Evolutionary conservation across 805 yeast species (phyloP).

Genomic region (Candida anglica): DNA sequence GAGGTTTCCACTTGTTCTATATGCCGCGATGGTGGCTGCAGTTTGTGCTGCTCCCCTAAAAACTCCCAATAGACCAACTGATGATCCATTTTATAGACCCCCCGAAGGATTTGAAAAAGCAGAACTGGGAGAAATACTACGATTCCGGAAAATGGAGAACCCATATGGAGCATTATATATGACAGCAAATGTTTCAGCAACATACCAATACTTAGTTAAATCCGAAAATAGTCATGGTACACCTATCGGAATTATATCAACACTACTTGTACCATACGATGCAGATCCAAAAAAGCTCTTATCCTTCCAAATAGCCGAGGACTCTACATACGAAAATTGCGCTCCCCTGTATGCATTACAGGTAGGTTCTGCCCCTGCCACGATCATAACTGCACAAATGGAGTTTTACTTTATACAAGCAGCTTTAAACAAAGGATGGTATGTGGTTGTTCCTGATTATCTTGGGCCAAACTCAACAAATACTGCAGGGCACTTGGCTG

Average conservation of each 20-base stretch:
- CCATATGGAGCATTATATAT: slow-evolving; percentile 12
- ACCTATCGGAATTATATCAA: slow-evolving; percentile 13
- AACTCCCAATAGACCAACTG: background rate
- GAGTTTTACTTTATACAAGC: slow-evolving; percentile 9
- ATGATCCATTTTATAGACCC: slow-evolving; percentile 18
- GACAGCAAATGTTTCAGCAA: slow-evolving; percentile 13
- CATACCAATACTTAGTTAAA: slow-evolving; percentile 20
- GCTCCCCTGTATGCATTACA: slow-evolving; percentile 17
- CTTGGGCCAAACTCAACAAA: slow-evolving; percentile 30
- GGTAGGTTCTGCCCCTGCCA: slow-evolving; percentile 6
- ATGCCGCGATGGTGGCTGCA: no score
- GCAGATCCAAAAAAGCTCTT: slow-evolving; percentile 17
- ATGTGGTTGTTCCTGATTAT: slow-evolving; percentile 30
- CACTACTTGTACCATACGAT: slow-evolving; percentile 18
- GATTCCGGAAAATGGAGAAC: slow-evolving; percentile 15
- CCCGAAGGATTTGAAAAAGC: slow-evolving; percentile 17
- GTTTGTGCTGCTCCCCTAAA: background rate
- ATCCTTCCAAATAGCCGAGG: slow-evolving; percentile 20
- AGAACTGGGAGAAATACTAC: slow-evolving; percentile 19
- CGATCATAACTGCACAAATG: slow-evolving; percentile 11
- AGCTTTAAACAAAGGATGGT: slow-evolving; percentile 26
- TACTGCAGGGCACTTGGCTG: slow-evolving; percentile 27
- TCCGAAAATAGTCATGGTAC: slow-evolving; percentile 16
- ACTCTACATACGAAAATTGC: slow-evolving; percentile 14
- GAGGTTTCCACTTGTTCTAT: no score